Conservation (phyloP, 441 rosid genomes). For the Pelargonium cotyledonis region DNA sequence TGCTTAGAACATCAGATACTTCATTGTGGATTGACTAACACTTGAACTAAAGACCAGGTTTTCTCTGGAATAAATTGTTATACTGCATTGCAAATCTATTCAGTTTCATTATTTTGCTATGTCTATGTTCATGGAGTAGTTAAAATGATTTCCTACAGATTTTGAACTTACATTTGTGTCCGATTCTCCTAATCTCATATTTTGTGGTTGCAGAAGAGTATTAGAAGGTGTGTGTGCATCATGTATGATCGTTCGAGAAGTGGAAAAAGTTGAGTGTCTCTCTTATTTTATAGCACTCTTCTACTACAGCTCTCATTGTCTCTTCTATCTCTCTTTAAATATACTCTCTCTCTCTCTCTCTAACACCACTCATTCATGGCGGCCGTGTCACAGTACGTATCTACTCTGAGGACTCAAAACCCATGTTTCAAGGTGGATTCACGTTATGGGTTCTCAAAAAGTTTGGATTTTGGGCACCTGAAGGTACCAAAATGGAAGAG, state of each 20-base stretch:
- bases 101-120: too few relatives aligned
- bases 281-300: too few relatives aligned
- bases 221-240: conserved; percentile 88
- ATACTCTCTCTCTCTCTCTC: background rate
- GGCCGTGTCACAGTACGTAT: background rate
- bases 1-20: background rate
- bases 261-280: too few relatives aligned
- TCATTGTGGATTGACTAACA: too few relatives aligned
- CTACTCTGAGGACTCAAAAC: conserved; percentile 1
- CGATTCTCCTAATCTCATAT: background rate
- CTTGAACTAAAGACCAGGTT: too few relatives aligned
- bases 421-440: conserved; percentile 6
- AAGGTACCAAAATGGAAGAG: conserved; percentile 2
- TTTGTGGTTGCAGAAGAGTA: conserved; percentile 59
- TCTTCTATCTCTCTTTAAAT: too few relatives aligned
- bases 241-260: conserved; percentile 61
- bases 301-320: too few relatives aligned
- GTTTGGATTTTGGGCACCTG: conserved; percentile 10
- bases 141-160: too few relatives aligned
- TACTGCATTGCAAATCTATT: too few relatives aligned
- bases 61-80: too few relatives aligned
- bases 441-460: conserved; percentile 11
- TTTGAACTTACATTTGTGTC: background rate
- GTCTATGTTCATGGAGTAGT: too few relatives aligned
- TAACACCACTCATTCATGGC: background rate